Base-by-base conservation (phyloP, 1,139 yeast genomes). In the Geotrichum citri-aurantii region DNA sequence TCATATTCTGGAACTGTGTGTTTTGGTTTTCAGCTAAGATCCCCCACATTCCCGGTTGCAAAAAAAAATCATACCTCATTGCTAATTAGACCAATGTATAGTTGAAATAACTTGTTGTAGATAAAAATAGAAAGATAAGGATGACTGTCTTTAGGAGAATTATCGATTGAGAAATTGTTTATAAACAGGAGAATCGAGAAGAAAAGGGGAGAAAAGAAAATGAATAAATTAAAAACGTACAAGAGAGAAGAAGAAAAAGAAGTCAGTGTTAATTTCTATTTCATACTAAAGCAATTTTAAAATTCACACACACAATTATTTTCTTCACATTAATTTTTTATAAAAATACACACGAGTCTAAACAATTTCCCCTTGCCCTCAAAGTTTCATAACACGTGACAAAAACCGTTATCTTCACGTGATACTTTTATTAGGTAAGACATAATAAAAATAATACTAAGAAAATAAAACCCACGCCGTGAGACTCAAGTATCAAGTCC, bases 11-110 rank as follows among this genome's bases (percentile, higher is more conserved):
- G n/a, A n/a, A n/a, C n/a, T n/a, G n/a, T n/a, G n/a, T n/a, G n/a
- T n/a, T n/a, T n/a, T n/a, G n/a, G n/a, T n/a, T n/a, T n/a, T 14
- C 27, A 21, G 17, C n/a, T 46, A 7, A 46, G 48, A 46, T 21
- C 48, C 26, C 48, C 29, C 48, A 17, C 48, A 46, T 21, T 8
- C 29, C 44, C 44, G 44, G 8, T 17, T 37, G 17, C 7, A 27
- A 29, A n/a, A 17, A 21, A 26, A n/a, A n/a, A n/a, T n/a, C 51
- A 4, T 40, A 51, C 54, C 54, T 51, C 54, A 51, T 51, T 37
- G 54, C 26, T 37, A 21, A 21, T 46, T 19, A 44, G 8, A 14
- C 2, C n/a, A n/a, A 37, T 37, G 17, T 37, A 37, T 37, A 14
- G n/a, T n/a, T 4, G 6, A 14, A 14, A 37, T n/a, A 12, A n/a